These are phyloP conservation scores for Mrakia blollopis DNA, from an alignment of 768 basidiomycete species.

Conservation along the genomic window DNA sequence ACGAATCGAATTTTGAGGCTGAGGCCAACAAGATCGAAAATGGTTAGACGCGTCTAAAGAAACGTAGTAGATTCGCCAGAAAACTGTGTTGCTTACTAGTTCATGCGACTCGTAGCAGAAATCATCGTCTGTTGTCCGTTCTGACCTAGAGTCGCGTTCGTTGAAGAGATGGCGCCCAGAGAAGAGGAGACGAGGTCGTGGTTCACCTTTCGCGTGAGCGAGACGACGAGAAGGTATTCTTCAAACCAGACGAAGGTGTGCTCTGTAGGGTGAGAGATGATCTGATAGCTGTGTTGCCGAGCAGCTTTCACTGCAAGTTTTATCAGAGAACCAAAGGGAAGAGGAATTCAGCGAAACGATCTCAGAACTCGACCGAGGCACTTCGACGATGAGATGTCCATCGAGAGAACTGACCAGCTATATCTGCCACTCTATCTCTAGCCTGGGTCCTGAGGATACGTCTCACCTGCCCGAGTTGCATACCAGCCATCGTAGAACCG, in stretches of 20 bases:
- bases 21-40: neutral
- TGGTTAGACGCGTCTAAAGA: neutral
- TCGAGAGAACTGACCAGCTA: neutral
- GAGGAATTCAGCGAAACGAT: neutral
- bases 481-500: neutral
- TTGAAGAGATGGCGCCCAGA: neutral
- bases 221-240: constrained; percentile 11
- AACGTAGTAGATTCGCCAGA: neutral
- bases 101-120: neutral
- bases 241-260: constrained; percentile 1
- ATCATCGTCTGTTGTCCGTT: neutral
- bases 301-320: neutral
- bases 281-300: neutral
- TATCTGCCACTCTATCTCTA: neutral
- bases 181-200: neutral
- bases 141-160: neutral
- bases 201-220: neutral
- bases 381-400: neutral
- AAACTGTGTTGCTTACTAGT: neutral
- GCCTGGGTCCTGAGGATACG: neutral
- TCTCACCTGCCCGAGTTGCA: neutral
- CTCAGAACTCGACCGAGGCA: neutral
- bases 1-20: constrained; percentile 18
- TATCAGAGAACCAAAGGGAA: neutral
- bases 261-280: neutral